Base-by-base conservation (phyloP, 768 basidiomycete genomes). In the Leccinum imitatum region DNA sequence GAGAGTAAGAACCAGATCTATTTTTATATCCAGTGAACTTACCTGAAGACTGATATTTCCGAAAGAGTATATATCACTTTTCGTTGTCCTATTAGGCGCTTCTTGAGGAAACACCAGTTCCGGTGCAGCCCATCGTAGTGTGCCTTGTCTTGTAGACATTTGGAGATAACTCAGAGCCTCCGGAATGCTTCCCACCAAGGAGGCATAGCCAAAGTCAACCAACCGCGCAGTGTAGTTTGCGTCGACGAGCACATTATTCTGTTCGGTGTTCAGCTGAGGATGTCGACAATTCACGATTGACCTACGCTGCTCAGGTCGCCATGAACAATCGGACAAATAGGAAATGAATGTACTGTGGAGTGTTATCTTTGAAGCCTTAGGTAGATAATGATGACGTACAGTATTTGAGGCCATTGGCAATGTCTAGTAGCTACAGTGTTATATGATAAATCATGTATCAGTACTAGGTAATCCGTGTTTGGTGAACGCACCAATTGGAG, bases 61-160 rank as follows among this genome's bases (percentile, higher is more conserved):
- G 23, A 50, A 25, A 50, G 48, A 50, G 48, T 50, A 50, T 7
- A 50, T 50, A 25, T 50, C 48, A 25, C 48, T 50, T 4, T 50
- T 21, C 8, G 23, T 50, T 25, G 48, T 50, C 48, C 6, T 25
- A 25, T 25, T 25, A 14, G 4, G 7, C 2, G 0, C 23, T 25
- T 50, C 4, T 25, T 4, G 21, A 4, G 14, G 48, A 15, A 7
- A 1, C 3, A 50, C 23, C 23, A 21, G 23, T 50, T 50, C 48
- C 3, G 48, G 48, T 50, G 48, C 48, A 25, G 23, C 23, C 48
- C 48, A 50, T 25, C 48, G 48, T 1, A 50, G 4, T 7, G 48
- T 9, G 3, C 47, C 47, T 23, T 14, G 21, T 48, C 13, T 48
- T 11, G 47, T 14, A 48, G 14, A 50, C 15, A 21, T 25, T 25